phyloP scores from a whole-genome alignment of 768 basidiomycete genomes.

The Pleurotus tuoliensis region DNA sequence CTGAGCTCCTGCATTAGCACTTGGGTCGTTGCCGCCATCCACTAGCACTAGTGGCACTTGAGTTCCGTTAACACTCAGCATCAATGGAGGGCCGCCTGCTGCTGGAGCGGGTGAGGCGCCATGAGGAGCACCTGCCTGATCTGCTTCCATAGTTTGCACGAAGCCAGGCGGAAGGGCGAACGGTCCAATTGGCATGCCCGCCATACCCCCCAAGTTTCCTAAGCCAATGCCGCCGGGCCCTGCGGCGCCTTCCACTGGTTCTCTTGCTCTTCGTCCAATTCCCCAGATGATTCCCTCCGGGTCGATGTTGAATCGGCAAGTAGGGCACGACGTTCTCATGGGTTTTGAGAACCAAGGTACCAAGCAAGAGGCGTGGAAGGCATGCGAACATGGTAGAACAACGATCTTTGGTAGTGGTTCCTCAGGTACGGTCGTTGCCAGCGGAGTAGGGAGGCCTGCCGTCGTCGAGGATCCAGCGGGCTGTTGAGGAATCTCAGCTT shows the following conservation, averaged over 20 bases:
- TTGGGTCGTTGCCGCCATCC: neutral
- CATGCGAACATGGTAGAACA: constrained; percentile 74
- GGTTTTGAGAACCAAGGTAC: constrained; percentile 82
- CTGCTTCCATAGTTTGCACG: too few relatives aligned
- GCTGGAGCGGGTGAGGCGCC: too few relatives aligned
- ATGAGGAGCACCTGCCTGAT: too few relatives aligned
- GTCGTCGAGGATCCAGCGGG: constrained; percentile 9
- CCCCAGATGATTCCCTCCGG: constrained; percentile 66
- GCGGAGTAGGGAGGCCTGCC: neutral
- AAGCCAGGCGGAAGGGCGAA: neutral
- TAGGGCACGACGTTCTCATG: constrained; percentile 77
- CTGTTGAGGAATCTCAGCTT: neutral
- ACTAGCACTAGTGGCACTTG: neutral
- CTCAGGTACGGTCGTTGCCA: neutral
- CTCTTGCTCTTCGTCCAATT: constrained; percentile 18
- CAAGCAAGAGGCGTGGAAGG: constrained; percentile 77
- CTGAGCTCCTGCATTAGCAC: neutral
- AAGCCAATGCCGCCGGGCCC: neutral
- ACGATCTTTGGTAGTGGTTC: constrained; percentile 44
- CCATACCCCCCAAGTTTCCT: neutral
- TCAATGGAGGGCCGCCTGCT: too few relatives aligned
- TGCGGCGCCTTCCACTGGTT: constrained; percentile 1
- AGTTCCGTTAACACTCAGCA: neutral
- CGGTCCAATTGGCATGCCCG: neutral
- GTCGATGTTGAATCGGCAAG: constrained; percentile 80